A percentile compares a stretch with the other conserved stretches of the same genome.
Evolutionary conservation across 2,329 filamentous ascomycete genomes (phyloP).

Genomic region (Fonsecaea nubica): DNA sequence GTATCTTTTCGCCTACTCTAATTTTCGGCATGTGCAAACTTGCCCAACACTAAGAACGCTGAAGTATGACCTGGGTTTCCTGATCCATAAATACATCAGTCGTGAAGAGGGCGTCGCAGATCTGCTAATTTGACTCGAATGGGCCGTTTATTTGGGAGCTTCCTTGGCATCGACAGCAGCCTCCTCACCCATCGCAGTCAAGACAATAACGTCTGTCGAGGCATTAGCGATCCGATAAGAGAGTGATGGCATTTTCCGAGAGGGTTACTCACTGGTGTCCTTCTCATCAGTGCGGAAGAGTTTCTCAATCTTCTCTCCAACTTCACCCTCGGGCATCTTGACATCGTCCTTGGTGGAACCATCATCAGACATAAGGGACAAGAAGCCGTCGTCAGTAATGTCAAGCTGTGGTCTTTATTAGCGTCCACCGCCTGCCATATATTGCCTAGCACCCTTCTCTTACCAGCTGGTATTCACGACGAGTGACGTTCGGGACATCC

Average conservation of each 20-base stretch:
- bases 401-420: conserved; percentile 69
- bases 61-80: conserved; percentile 24
- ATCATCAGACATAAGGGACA: conserved; percentile 88
- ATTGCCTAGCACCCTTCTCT: conserved; percentile 75
- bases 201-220: conserved; percentile 81
- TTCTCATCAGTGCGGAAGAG: conserved; percentile 84
- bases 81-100: conserved; percentile 32
- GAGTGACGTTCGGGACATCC: conserved; percentile 91
- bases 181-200: conserved; percentile 97
- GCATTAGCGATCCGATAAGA: conserved; percentile 20
- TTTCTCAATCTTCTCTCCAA: conserved; percentile 84
- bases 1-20: conserved; percentile 28
- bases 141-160: conserved; percentile 63
- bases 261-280: conserved; percentile 77
- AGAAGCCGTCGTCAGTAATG: conserved; percentile 91
- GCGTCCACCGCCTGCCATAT: conserved; percentile 54
- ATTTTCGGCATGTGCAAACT: conserved; percentile 28
- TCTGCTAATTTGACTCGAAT: conserved; percentile 16
- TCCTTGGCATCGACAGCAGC: conserved; percentile 92
- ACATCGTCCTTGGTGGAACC: conserved; percentile 94
- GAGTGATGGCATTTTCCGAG: not conserved
- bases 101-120: conserved; percentile 26
- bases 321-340: conserved; percentile 85
- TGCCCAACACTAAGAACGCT: conserved; percentile 28
- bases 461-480: conserved; percentile 93